Evolutionary conservation across 2,329 filamentous ascomycete species (phyloP).

Genomic region (Blastomyces emzantsi): DNA sequence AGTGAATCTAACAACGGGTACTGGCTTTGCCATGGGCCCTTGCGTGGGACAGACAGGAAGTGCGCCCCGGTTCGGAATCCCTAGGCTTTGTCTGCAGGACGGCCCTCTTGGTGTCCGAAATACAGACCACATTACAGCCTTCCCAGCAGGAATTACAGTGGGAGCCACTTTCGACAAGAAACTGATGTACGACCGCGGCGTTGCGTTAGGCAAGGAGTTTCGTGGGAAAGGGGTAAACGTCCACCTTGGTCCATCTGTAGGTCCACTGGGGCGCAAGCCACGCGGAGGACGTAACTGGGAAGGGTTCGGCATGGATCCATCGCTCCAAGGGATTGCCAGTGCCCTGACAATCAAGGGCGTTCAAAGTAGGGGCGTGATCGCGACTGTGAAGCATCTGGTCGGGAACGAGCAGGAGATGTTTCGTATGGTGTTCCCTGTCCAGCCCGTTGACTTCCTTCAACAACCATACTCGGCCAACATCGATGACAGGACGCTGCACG

Average conservation of each 20-base stretch:
- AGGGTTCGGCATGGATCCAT: constrained; percentile 61
- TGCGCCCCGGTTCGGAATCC: constrained; percentile 59
- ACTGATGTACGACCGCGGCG: constrained; percentile 58
- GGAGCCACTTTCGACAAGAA: constrained; percentile 68
- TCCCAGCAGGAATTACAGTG: constrained; percentile 68
- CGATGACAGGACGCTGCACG: constrained; percentile 43
- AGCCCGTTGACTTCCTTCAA: constrained; percentile 11
- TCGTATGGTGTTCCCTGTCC: constrained; percentile 40
- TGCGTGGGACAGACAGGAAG: constrained; percentile 73
- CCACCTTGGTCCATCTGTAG: constrained; percentile 61
- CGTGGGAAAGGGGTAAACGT: constrained; percentile 65
- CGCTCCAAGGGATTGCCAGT: constrained; percentile 48
- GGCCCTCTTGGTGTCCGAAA: constrained; percentile 61
- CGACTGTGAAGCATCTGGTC: constrained; percentile 50
- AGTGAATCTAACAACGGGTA: constrained; percentile 65
- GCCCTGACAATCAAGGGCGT: constrained; percentile 48
- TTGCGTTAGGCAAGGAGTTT: constrained; percentile 61
- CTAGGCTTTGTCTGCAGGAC: constrained; percentile 63
- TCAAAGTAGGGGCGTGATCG: constrained; percentile 49
- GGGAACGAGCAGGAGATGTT: constrained; percentile 41
- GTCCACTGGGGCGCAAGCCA: constrained; percentile 62
- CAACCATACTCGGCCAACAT: constrained; percentile 41
- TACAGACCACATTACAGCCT: constrained; percentile 67
- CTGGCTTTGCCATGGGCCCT: constrained; percentile 61
- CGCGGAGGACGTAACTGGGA: constrained; percentile 69